Conservation (phyloP, 2,329 filamentous ascomycete species). For the Cercospora nicotianae region DNA sequence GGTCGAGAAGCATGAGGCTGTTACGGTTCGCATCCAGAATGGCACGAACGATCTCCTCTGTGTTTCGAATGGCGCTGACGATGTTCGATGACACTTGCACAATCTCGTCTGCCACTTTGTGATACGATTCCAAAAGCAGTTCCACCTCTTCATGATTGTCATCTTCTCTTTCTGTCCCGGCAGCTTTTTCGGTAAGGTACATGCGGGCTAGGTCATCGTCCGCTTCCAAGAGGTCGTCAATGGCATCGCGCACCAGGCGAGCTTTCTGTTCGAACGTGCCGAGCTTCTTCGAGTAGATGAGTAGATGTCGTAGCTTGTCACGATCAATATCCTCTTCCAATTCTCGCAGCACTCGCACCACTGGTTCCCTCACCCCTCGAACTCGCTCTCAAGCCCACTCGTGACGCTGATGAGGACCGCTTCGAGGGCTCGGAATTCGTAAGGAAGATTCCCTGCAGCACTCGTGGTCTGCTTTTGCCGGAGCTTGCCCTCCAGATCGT, state of each 20-base stretch:
- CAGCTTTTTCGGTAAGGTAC: conserved; percentile 89
- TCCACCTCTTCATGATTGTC: conserved; percentile 96
- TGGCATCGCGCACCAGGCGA: conserved; percentile 86
- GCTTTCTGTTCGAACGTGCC: conserved; percentile 98
- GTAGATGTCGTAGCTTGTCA: conserved; percentile 84
- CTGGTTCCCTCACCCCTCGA: conserved; percentile 88
- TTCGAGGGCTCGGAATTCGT: conserved; percentile 94
- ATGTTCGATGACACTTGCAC: conserved; percentile 92
- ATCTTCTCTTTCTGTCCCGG: conserved; percentile 69
- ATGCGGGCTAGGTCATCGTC: conserved; percentile 93
- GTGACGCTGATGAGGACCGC: conserved; percentile 93
- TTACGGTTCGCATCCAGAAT: conserved; percentile 98
- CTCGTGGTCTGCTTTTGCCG: conserved; percentile 68
- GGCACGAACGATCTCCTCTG: conserved; percentile 95
- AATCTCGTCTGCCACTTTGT: conserved; percentile 97
- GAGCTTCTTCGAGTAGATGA: conserved; percentile 92
- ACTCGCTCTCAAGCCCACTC: conserved; percentile 86
- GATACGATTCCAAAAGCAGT: conserved; percentile 94
- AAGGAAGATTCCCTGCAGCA: conserved; percentile 66
- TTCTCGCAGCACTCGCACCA: conserved; percentile 82
- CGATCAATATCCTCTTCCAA: conserved; percentile 96
- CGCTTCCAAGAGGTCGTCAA: conserved; percentile 91
- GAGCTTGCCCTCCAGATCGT: conserved; percentile 90
- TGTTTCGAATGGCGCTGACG: conserved; percentile 93
- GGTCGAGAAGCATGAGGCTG: conserved; percentile 92